Evolutionary conservation across 176 grass and related monocot genomes (phyloP), one percentile per base, ranked within the genome.

Genomic region (Pontederia paniculata): DNA sequence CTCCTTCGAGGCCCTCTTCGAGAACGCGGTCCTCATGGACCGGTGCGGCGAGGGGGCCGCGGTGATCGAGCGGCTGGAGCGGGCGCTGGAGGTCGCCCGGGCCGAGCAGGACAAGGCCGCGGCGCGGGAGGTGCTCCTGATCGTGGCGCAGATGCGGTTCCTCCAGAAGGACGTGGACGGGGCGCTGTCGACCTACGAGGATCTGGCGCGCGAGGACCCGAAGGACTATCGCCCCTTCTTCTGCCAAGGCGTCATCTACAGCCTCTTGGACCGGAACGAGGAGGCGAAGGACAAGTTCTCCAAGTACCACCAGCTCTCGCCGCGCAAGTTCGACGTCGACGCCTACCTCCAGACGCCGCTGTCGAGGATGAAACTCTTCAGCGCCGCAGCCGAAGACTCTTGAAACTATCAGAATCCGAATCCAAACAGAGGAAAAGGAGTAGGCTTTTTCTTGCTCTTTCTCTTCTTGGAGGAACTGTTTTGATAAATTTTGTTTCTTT

Each of bases 131-230:
- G 74, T 78, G 23, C 69, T 65, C 20, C 70, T 95, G 63, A 70
- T 95, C 21, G 65, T 67, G 5, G 84, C 81, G 9, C 81, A 83
- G 62, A 73, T 58, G 28, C 84, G 79, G 47, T 84, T 95, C 71
- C 61, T 89, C 58, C 84, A 86, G 31, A 61, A 61, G 25, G 85
- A 89, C 54, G 70, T 78, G 23, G 76, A 85, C 16, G 81, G 89
- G 15, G 84, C 85, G 25, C 72, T 85, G 52, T 72, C 67, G 10
- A 81, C 55, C 44, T 77, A 84, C 22, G 76, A 89, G 61, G 84
- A 80, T 69, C 69, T 89, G 49, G 72, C 72, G 45, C 53, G 16
- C 25, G 81, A 89, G 78, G 78, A 89, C 54, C 70, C 81, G 17
- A 31, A 62, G 9, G 78, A 95, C 71, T 78, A 85, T 60, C 71